Conservation (phyloP, 2,329 filamentous ascomycete species). For the Atkinsonella texensis region DNA sequence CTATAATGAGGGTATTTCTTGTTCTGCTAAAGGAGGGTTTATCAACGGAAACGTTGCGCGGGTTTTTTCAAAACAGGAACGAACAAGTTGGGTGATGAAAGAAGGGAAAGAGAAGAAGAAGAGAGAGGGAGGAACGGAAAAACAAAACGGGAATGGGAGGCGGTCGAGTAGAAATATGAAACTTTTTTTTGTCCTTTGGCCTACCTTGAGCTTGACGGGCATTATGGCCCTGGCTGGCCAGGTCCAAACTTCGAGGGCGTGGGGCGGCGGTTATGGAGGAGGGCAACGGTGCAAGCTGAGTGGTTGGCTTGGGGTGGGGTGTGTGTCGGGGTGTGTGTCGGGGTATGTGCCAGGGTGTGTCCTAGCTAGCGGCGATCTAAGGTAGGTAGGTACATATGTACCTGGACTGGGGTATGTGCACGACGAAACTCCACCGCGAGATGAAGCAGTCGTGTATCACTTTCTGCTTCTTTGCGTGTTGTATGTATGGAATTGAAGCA, state of each 20-base stretch:
- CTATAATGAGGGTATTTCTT: neutral
- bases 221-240: neutral
- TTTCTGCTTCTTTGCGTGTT: too few relatives aligned
- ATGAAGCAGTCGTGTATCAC: neutral
- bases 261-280: too few relatives aligned
- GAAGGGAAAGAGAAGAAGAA: conserved; percentile 4
- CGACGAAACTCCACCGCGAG: neutral
- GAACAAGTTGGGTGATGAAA: conserved; percentile 6
- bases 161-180: conserved; percentile 1
- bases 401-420: too few relatives aligned
- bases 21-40: conserved; percentile 13
- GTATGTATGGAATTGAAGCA: too few relatives aligned
- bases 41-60: conserved; percentile 6
- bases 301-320: neutral
- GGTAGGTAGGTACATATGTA: too few relatives aligned
- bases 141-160: neutral
- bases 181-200: neutral
- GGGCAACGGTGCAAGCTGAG: neutral
- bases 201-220: neutral
- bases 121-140: neutral
- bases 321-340: neutral
- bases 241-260: neutral
- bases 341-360: neutral
- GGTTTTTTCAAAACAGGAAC: conserved; percentile 10
- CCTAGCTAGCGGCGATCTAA: neutral